Evolutionary conservation across 2,329 filamentous ascomycete genomes (phyloP).

Genomic region (Fusarium hostae): DNA sequence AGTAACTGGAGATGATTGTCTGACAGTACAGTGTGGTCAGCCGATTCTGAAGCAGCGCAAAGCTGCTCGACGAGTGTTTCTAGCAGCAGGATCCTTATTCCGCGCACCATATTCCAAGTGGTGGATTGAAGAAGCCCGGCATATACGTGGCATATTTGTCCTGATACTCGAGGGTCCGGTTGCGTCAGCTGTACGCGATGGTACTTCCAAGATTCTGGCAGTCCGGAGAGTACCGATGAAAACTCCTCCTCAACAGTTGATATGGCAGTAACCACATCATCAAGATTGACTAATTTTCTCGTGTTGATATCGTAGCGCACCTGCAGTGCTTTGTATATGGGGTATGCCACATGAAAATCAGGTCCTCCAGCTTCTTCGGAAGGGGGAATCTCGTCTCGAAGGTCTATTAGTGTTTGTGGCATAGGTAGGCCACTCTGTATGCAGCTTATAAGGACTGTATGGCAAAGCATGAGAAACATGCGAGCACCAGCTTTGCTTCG

Average conservation of each 20-base stretch:
- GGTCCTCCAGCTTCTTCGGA: constrained; percentile 52
- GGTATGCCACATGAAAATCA: constrained; percentile 56
- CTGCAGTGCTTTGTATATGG: constrained; percentile 59
- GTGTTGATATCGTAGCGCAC: constrained; percentile 59
- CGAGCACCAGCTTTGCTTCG: constrained; percentile 56
- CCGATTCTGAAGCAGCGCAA: constrained; percentile 33
- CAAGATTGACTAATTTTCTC: constrained; percentile 50
- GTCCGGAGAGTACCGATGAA: constrained; percentile 50
- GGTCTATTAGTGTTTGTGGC: constrained; percentile 59
- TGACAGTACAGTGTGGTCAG: constrained; percentile 42
- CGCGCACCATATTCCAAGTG: constrained; percentile 61
- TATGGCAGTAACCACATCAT: constrained; percentile 51
- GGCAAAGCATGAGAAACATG: constrained; percentile 66
- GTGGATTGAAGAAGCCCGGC: constrained; percentile 57
- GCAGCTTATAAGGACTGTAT: constrained; percentile 63
- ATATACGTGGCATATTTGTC: constrained; percentile 58
- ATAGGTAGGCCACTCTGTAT: constrained; percentile 61
- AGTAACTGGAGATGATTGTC: constrained; percentile 50
- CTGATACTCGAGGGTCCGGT: constrained; percentile 56
- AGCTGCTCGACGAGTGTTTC: constrained; percentile 60
- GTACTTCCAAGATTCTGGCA: constrained; percentile 57
- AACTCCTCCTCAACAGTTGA: constrained; percentile 57
- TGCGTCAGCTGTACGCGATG: constrained; percentile 53
- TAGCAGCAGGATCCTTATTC: constrained; percentile 58
- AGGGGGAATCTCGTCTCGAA: constrained; percentile 56